Evolutionary conservation across 306 rosid genomes (phyloP).

Genomic region (Ormosia semicastrata): DNA sequence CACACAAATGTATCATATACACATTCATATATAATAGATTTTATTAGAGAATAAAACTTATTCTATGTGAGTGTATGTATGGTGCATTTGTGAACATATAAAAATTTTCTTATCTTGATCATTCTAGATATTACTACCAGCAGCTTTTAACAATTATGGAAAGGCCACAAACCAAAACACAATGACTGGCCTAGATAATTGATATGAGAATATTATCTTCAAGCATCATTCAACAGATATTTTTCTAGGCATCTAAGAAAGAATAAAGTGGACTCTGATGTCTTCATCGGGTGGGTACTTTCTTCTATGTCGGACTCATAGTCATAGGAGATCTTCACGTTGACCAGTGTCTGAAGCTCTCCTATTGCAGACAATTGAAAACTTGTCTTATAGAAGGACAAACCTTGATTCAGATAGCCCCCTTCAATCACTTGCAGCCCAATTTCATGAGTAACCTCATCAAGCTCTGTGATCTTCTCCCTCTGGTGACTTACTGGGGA

Average conservation of each 20-base stretch:
- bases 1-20: no score
- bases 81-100: no score
- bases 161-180: background rate
- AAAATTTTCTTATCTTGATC: no score
- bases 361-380: conserved; percentile 34
- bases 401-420: conserved; percentile 46
- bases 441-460: conserved; percentile 38
- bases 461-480: conserved; percentile 57
- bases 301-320: conserved; percentile 28
- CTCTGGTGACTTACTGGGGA: conserved; percentile 28
- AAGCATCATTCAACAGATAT: conserved; percentile 5
- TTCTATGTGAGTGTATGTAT: no score
- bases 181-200: no score
- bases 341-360: conserved; percentile 40
- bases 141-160: no score
- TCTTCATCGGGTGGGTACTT: conserved; percentile 10
- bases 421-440: conserved; percentile 59
- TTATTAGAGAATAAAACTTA: no score
- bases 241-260: background rate
- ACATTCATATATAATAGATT: no score
- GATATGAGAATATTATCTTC: background rate
- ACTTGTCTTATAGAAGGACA: conserved; percentile 47
- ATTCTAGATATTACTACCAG: no score
- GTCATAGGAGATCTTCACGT: conserved; percentile 48
- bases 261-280: background rate